Conservation (phyloP, 805 yeast species). For the Nakazawaea laoshanensis region DNA sequence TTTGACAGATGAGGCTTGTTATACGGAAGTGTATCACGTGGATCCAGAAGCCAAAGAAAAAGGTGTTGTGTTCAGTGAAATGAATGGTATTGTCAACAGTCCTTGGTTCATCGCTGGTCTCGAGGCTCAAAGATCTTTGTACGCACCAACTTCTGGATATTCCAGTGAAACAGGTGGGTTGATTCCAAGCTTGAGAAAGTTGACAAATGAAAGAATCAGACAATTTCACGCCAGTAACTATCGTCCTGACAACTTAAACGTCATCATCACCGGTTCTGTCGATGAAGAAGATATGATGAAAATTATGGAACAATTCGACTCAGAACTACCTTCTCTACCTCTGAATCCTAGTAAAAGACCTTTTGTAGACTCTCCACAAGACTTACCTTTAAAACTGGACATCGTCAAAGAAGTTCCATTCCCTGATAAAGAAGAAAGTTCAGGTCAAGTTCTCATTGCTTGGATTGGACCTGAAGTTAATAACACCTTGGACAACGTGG, state of each 20-base stretch:
- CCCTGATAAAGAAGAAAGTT: slow-evolving; percentile 83
- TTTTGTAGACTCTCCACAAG: slow-evolving; percentile 62
- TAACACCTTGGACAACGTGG: slow-evolving; percentile 48
- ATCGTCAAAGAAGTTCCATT: slow-evolving; percentile 53
- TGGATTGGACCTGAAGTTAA: slow-evolving; percentile 76
- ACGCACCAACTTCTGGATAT: slow-evolving; percentile 62
- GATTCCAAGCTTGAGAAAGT: slow-evolving; percentile 61
- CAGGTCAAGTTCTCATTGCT: slow-evolving; percentile 64
- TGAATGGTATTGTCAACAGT: slow-evolving; percentile 87
- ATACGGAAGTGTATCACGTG: slow-evolving; percentile 91
- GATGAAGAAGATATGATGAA: slow-evolving; percentile 63
- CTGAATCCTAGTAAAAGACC: slow-evolving; percentile 47
- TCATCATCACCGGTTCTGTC: slow-evolving; percentile 81
- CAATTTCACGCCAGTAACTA: slow-evolving; percentile 66
- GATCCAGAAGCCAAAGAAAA: slow-evolving; percentile 88
- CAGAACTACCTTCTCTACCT: slow-evolving; percentile 36
- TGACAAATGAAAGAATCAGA: slow-evolving; percentile 68
- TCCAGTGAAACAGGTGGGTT: slow-evolving; percentile 93
- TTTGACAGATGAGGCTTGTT: slow-evolving; percentile 79
- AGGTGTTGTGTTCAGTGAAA: slow-evolving; percentile 95
- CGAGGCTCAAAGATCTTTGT: slow-evolving; percentile 51
- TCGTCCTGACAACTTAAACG: slow-evolving; percentile 75
- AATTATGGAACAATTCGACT: slow-evolving; percentile 55
- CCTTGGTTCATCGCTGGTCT: slow-evolving; percentile 60
- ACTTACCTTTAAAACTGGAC: slow-evolving; percentile 27